Percentiles rank a stretch among this genome's conserved stretches.
Conservation (phyloP, 2,329 filamentous ascomycete genomes). For the Emmonsiellopsis sp. region DNA sequence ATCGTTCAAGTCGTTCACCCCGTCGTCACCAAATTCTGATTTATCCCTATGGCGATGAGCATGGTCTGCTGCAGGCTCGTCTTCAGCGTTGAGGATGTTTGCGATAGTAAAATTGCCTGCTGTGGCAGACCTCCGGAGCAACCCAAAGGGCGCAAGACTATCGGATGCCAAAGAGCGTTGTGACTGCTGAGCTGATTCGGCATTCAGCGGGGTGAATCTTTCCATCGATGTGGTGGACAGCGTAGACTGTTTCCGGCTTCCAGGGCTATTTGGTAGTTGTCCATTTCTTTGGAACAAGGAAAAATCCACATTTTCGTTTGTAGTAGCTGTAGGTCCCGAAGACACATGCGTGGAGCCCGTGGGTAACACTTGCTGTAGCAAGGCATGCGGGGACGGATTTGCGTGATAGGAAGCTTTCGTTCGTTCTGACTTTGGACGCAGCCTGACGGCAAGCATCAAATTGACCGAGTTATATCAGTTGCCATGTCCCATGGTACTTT, state of each 20-base stretch:
- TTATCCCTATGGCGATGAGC: conserved; percentile 1
- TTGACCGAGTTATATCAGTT: background rate
- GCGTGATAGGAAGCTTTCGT: background rate
- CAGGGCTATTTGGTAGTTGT: background rate
- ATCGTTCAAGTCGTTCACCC: conserved; percentile 15
- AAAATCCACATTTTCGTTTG: too few species aligned
- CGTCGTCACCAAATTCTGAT: background rate
- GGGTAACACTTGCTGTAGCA: too few species aligned
- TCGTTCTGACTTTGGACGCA: conserved; percentile 13
- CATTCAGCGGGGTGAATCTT: background rate
- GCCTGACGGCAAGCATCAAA: conserved; percentile 4
- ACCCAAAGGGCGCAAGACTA: conserved; percentile 11
- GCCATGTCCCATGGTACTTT: background rate
- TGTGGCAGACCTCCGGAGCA: conserved; percentile 18
- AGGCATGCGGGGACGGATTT: too few species aligned
- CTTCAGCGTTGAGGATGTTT: conserved; percentile 13
- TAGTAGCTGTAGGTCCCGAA: too few species aligned
- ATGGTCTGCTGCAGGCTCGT: conserved; percentile 5
- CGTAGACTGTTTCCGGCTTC: background rate
- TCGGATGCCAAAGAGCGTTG: conserved; percentile 6
- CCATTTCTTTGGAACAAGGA: too few species aligned
- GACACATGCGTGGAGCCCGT: too few species aligned
- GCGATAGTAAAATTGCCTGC: conserved; percentile 14
- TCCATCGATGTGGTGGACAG: background rate
- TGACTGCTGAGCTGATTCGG: background rate